Evolutionary conservation across 169 alveolate genomes (phyloP).

Genomic region (Eimeria necatrix): DNA sequence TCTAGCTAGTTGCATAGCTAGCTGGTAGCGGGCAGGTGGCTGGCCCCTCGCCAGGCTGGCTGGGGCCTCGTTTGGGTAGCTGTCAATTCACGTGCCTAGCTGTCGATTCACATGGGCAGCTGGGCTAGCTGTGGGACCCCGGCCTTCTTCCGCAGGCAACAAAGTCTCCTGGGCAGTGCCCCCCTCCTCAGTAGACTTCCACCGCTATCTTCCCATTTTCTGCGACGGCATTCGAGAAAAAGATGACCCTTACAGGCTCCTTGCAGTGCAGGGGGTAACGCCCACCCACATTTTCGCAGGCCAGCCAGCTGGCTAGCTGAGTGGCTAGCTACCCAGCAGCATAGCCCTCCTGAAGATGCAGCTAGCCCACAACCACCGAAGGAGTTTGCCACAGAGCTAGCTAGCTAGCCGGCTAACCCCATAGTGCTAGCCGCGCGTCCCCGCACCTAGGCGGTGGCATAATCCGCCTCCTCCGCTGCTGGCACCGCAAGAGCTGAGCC

Average conservation of each 20-base stretch:
- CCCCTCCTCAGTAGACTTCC: constrained; percentile 94
- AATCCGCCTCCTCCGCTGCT: no score
- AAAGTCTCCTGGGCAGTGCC: constrained; percentile 91
- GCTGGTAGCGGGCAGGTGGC: background rate
- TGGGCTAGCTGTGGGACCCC: background rate
- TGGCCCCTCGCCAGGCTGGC: no score
- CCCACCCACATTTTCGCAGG: background rate
- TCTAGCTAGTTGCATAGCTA: background rate
- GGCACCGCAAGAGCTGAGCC: no score
- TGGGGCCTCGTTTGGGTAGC: no score
- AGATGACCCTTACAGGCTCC: constrained; percentile 94
- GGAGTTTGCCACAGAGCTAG: background rate
- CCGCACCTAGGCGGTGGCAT: no score
- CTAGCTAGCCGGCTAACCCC: background rate
- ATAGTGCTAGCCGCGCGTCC: background rate
- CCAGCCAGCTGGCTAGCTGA: constrained; percentile 6
- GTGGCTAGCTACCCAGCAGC: constrained; percentile 14
- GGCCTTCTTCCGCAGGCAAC: constrained; percentile 83
- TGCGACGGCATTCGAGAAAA: constrained; percentile 96
- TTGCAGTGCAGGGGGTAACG: constrained; percentile 90
- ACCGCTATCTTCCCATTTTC: constrained; percentile 95
- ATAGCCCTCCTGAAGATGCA: no score
- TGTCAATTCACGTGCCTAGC: no score
- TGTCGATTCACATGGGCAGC: no score
- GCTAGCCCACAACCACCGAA: no score